Conservation (phyloP, 1,284 basidiomycete genomes). For the Cutaneotrichosporon arboriforme region DNA sequence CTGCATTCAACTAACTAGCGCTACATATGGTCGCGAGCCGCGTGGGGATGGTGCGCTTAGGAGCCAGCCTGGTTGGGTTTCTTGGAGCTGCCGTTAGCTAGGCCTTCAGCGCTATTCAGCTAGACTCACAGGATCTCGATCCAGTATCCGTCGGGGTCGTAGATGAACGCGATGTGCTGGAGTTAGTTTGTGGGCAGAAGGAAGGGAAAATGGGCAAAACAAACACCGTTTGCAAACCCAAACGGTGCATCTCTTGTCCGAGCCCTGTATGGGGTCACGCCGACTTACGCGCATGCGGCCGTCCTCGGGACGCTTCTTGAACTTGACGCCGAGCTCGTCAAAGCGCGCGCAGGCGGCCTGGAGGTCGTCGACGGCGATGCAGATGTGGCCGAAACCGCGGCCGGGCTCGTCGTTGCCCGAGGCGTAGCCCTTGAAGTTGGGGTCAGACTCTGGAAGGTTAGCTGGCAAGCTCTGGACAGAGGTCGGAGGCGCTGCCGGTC, state of each 20-base stretch:
- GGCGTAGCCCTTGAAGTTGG: conserved; percentile 70
- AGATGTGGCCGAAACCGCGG: conserved; percentile 79
- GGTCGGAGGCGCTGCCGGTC: background rate
- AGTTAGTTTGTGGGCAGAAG: too few species aligned
- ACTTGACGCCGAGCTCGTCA: conserved; percentile 71
- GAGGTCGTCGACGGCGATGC: conserved; percentile 70
- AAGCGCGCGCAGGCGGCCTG: conserved; percentile 78
- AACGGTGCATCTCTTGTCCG: too few species aligned
- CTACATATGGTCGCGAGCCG: too few species aligned
- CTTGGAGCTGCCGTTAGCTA: conserved; percentile 9
- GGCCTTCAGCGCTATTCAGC: background rate
- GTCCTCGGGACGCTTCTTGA: conserved; percentile 82
- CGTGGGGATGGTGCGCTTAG: conserved; percentile 3
- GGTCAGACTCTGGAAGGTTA: conserved; percentile 54
- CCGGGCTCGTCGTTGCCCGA: conserved; percentile 79
- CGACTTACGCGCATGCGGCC: conserved; percentile 74
- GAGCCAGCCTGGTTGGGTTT: conserved; percentile 13
- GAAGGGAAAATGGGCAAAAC: too few species aligned
- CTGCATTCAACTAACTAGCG: too few species aligned
- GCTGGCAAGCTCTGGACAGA: too few species aligned
- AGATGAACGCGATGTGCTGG: conserved; percentile 63
- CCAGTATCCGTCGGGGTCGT: conserved; percentile 73
- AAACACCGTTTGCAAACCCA: too few species aligned
- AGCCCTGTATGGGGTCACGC: too few species aligned
- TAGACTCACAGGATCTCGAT: conserved; percentile 48